A percentile compares a stretch with the other conserved stretches of the same genome.
phyloP scores from a whole-genome alignment of 129 eudicot genomes.

The Gnaphalium uliginosum region DNA sequence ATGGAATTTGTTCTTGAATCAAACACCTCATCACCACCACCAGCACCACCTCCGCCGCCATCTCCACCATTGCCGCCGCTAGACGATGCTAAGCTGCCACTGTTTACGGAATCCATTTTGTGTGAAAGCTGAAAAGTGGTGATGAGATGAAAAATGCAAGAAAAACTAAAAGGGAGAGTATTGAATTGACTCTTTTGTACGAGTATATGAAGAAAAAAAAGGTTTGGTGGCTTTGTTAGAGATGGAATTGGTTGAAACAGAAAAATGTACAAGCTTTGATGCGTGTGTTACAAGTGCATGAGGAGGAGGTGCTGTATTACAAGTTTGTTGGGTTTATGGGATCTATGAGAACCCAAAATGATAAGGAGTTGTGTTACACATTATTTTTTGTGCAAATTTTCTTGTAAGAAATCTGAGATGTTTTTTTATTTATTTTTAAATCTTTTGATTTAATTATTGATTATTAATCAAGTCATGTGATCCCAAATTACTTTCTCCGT shows the following conservation, averaged over 20 bases:
- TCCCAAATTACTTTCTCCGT: no score
- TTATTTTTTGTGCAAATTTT: background rate
- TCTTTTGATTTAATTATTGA: no score
- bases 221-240: background rate
- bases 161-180: background rate
- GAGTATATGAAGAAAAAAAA: background rate
- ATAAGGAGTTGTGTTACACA: background rate
- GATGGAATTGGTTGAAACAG: background rate
- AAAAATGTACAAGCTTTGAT: background rate
- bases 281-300: background rate
- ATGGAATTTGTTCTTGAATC: conserved; percentile 43
- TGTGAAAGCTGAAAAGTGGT: background rate
- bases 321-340: conserved; percentile 21
- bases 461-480: no score
- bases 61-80: conserved; percentile 33
- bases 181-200: conserved; percentile 1
- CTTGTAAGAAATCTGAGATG: no score
- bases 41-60: no score
- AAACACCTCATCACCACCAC: conserved; percentile 42
- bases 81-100: conserved; percentile 18
- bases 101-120: conserved; percentile 19
- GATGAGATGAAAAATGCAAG: conserved; percentile 9
- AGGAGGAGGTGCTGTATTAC: background rate
- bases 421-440: no score
- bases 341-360: conserved; percentile 17